Percentiles rank a stretch among this genome's conserved stretches.
Conservation (phyloP, 208 protist species). For the Crithidia fasciculata region DNA sequence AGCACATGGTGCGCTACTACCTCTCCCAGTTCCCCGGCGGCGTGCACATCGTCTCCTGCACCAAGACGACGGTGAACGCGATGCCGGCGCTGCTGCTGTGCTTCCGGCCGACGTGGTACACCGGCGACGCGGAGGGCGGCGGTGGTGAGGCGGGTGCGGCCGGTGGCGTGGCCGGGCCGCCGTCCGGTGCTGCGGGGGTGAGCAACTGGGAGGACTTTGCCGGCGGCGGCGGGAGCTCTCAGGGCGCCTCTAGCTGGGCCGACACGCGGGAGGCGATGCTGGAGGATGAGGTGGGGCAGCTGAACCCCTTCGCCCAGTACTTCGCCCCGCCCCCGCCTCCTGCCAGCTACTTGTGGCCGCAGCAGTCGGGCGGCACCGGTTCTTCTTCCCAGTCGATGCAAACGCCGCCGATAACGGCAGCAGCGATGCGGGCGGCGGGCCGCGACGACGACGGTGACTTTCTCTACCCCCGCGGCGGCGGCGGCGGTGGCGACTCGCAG, state of each 20-base stretch:
- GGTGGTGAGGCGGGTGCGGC: slow-evolving; percentile 1
- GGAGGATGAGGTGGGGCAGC: slow-evolving; percentile 69
- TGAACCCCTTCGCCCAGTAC: slow-evolving; percentile 76
- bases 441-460: background rate
- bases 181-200: background rate
- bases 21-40: slow-evolving; percentile 55
- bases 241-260: slow-evolving; percentile 47
- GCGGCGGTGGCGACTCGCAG: slow-evolving; percentile 21
- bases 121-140: slow-evolving; percentile 12
- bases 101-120: slow-evolving; percentile 43
- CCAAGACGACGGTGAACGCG: slow-evolving; percentile 52
- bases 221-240: slow-evolving; percentile 24
- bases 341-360: slow-evolving; percentile 28
- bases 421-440: slow-evolving; percentile 15
- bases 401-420: slow-evolving; percentile 17
- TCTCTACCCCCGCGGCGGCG: slow-evolving; percentile 12
- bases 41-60: slow-evolving; percentile 55
- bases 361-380: slow-evolving; percentile 1
- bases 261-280: slow-evolving; percentile 40
- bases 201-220: slow-evolving; percentile 37
- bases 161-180: slow-evolving; percentile 6
- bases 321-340: slow-evolving; percentile 52
- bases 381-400: background rate
- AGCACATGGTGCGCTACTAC: slow-evolving; percentile 62
- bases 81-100: slow-evolving; percentile 60